Base-by-base conservation (phyloP, 1,139 yeast genomes). In the Sugiyamaella xylanicola region DNA sequence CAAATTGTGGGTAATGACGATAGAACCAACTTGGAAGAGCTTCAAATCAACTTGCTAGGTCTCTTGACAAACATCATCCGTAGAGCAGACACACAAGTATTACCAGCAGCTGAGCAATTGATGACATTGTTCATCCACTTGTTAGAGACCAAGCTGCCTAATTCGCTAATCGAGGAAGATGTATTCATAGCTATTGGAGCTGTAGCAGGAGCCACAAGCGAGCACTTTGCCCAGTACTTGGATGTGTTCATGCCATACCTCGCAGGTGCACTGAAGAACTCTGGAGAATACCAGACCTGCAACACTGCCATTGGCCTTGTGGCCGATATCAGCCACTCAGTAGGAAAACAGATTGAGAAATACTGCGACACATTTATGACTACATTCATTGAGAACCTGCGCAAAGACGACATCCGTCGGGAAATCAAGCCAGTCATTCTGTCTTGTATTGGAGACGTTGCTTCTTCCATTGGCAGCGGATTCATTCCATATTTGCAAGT, bases 371-470 rank as follows among this genome's bases (percentile, higher is more conserved):
- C 86, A 3, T 82, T 92, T 66, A 91, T 93, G 96, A 81, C 81
- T 54, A 85, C 87, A 47, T 79, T 93, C 68, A 92, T 96, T 55
- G 78, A 81, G 52, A 82, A 85, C 64, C 79, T 93, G 61, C 83
- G 86, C 57, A 81, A 81, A 63, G 77, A 81, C 39, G 81, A 80
- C 55, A 85, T 88, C 29, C 86, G 86, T 68, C 82, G 87, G 61
- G 96, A 90, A 61, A 78, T 92, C 62, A 86, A 89, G 71, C 97
- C 98, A 13, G 81, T 90, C 17, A 89, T 92, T 35, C 77, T 95
- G 63, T 89, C 97, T n/a, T 91, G 96, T 67, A 89, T 93, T 71
- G 99, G 99, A 61, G 99, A 93, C 72, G 81, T 95, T 67, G 98
- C 99, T 1, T 82, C 96, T 1, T 84, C 95, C 9, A 84, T 92